Evolutionary conservation across 352 stramenopile genomes (phyloP).

Genomic region (Phytopythium ostracodes): DNA sequence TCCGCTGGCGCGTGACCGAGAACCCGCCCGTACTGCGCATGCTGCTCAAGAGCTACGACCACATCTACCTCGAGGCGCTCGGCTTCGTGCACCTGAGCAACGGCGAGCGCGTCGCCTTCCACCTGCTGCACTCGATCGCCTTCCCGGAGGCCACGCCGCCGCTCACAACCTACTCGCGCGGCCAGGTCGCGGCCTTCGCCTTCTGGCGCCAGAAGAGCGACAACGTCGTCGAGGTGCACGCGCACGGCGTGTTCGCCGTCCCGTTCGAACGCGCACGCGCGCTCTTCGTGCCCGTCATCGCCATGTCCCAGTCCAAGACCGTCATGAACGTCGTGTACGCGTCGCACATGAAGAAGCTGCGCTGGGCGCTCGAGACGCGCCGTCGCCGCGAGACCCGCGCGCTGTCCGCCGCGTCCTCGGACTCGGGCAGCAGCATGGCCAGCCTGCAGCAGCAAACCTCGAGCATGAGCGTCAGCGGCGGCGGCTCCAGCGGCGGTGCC

Average conservation of each 20-base stretch:
- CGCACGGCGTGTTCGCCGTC: slow-evolving; percentile 18
- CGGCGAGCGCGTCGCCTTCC: slow-evolving; percentile 30
- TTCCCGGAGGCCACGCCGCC: slow-evolving; percentile 20
- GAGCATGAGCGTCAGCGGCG: slow-evolving; percentile 17
- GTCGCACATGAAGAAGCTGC: slow-evolving; percentile 28
- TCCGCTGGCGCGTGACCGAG: slow-evolving; percentile 12
- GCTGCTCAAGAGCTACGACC: slow-evolving; percentile 20
- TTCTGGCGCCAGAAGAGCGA: slow-evolving; percentile 29
- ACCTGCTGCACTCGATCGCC: slow-evolving; percentile 42
- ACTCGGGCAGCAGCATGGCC: neutral
- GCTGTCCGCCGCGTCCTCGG: neutral
- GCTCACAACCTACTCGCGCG: slow-evolving; percentile 20
- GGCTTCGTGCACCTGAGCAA: slow-evolving; percentile 20
- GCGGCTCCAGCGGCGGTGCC: neutral
- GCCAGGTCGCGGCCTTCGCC: slow-evolving; percentile 41
- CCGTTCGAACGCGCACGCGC: slow-evolving; percentile 7
- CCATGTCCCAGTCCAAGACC: slow-evolving; percentile 11
- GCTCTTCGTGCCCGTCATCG: slow-evolving; percentile 7
- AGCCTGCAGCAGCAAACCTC: neutral
- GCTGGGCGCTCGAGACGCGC: slow-evolving; percentile 18
- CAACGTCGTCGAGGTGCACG: slow-evolving; percentile 40
- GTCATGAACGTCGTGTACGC: slow-evolving; percentile 28
- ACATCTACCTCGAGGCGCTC: slow-evolving; percentile 25
- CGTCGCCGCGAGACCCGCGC: slow-evolving; percentile 4
- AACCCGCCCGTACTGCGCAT: slow-evolving; percentile 13